phyloP scores from a whole-genome alignment of 257 asterid species.

The Solanum raphanifolium region DNA sequence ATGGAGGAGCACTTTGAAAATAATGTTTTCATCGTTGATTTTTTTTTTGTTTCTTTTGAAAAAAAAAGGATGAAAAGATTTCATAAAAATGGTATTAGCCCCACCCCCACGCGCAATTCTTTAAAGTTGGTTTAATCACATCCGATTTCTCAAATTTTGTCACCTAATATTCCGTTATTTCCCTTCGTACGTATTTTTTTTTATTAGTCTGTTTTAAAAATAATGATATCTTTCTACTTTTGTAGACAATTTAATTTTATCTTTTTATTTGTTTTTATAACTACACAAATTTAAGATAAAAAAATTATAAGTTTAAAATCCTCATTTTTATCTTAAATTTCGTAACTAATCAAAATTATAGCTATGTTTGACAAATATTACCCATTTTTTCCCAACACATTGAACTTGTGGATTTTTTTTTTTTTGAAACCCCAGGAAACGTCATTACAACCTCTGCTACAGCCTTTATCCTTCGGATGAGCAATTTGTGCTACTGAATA shows the following conservation, averaged over 20 bases:
- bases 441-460: no score
- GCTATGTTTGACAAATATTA: background rate
- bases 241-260: background rate
- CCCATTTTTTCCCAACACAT: background rate
- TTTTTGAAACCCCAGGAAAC: background rate
- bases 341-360: background rate
- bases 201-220: background rate
- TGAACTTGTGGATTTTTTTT: background rate
- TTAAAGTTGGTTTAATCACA: background rate
- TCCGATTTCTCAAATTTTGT: background rate
- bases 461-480: no score
- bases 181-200: background rate
- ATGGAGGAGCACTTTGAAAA: background rate
- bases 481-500: no score
- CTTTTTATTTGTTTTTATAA: no score
- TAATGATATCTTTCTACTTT: background rate
- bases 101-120: background rate
- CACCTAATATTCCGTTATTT: background rate
- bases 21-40: background rate
- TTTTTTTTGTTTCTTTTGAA: background rate
- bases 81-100: background rate
- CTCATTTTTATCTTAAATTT: background rate
- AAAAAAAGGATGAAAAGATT: background rate
- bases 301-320: background rate
- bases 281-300: background rate